Base-by-base conservation (phyloP, 2,329 filamentous ascomycete species). In the Claviceps africana region DNA sequence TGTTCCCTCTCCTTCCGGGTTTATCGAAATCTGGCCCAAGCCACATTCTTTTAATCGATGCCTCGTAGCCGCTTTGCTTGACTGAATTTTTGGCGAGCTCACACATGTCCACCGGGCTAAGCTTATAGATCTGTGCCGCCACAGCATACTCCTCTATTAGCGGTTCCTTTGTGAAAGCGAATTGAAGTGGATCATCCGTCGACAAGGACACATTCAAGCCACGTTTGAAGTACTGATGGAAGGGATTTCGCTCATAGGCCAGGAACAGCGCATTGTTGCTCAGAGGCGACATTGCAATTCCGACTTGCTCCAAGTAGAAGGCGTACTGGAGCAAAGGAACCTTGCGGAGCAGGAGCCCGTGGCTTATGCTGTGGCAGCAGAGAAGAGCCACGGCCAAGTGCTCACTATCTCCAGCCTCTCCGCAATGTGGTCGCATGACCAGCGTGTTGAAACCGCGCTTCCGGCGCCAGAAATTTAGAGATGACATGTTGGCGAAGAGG, bases 81-180 rank as follows among this genome's bases (percentile, higher is more conserved):
- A 98, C 93, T 10, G 88, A 95, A 65, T 97, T 91, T 70, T 95
- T 95, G 25, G 93, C 93, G 53, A 98, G 70, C 70, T 98, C 93
- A 64, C 93, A 97, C 93, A 98, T 98, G 63, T 98, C 93, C 4
- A 97, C 90, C 1, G 91, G 86, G 62, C 84, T 94, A 40, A 98
- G 80, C 70, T 97, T 97, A 72, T 97, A 98, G 54, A 98, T 98
- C 69, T 98, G 93, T 4, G 93, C 93, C 3, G 93, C 93, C 9
- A 98, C 93, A 0, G 91, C 90, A 63, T 98, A 98, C 65, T 98
- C 93, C 67, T 98, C 93, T 59, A 98, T 98, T 53, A 98, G 71
- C 1, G 93, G 93, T 67, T 98, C 93, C 62, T 97, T 98, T 6
- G 93, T 98, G 64, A 96, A 98, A 2, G 93, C 93, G 65, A 98